phyloP scores from a whole-genome alignment of 75 land plant genomes.

The Pinus taeda region DNA sequence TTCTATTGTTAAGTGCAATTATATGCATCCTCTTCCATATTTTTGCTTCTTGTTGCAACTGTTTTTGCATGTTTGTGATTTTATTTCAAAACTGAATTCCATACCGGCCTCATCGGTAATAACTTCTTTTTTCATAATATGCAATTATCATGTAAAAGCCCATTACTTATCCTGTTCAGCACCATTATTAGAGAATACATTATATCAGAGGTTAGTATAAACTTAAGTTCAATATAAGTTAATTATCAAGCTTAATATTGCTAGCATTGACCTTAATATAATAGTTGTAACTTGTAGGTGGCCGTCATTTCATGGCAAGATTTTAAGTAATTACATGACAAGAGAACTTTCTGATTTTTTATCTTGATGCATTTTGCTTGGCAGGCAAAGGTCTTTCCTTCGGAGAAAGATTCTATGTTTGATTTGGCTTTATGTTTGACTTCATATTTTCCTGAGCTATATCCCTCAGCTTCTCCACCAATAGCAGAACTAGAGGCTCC shows the following conservation, averaged over 20 bases:
- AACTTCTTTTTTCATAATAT: no score
- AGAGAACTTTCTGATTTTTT: neutral
- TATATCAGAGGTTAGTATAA: neutral
- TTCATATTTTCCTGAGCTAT: conserved; percentile 37
- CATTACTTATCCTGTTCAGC: neutral
- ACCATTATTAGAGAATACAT: neutral
- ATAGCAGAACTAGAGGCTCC: conserved; percentile 29
- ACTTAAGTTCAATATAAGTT: no score
- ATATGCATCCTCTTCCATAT: no score
- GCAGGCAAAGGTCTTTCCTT: conserved; percentile 29
- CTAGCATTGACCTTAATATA: neutral
- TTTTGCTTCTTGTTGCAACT: no score
- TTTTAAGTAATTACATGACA: neutral
- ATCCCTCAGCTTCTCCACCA: conserved; percentile 31
- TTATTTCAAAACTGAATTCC: no score
- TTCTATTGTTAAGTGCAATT: no score
- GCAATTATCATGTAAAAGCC: no score
- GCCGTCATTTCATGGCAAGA: neutral
- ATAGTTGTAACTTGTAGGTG: neutral
- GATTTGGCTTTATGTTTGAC: conserved; percentile 3
- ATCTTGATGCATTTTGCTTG: neutral
- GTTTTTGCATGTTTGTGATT: no score
- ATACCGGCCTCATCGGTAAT: no score
- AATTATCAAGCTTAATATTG: no score
- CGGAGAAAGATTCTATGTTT: neutral